A percentile compares a stretch with the other conserved stretches of the same genome.
These are phyloP conservation scores for Bathelium albidoporum DNA, from an alignment of 495 filamentous ascomycete species.

Conservation along the genomic window DNA sequence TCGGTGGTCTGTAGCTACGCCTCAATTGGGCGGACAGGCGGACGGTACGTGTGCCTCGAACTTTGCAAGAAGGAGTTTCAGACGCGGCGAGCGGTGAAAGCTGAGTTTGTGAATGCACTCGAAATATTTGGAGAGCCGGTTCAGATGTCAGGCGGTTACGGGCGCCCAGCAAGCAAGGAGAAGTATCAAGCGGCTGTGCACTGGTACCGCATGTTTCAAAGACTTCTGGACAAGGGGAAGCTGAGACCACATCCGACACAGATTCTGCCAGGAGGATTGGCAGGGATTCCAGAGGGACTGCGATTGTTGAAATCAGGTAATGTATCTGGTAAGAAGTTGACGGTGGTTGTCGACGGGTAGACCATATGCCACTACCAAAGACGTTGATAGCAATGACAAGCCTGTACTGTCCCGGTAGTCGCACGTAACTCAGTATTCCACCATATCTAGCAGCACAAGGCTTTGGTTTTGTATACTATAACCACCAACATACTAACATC, in stretches of 20 bases:
- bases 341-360: background rate
- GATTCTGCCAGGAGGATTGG: constrained; percentile 19
- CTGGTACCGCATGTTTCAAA: constrained; percentile 9
- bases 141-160: constrained; percentile 22
- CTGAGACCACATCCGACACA: constrained; percentile 25
- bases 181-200: background rate
- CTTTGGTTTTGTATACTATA: background rate
- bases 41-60: background rate
- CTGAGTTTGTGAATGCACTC: background rate
- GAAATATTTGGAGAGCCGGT: constrained; percentile 25
- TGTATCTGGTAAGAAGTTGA: background rate
- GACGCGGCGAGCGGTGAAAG: background rate
- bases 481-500: background rate
- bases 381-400: background rate
- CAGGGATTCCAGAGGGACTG: constrained; percentile 23
- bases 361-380: background rate
- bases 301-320: constrained; percentile 20
- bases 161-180: constrained; percentile 13
- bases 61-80: background rate
- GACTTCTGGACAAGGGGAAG: constrained; percentile 21
- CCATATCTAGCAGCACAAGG: background rate
- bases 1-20: background rate
- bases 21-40: background rate
- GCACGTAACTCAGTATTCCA: background rate
- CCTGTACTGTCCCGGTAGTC: background rate